Percentiles rank a stretch among this genome's conserved stretches.
These are phyloP conservation scores for Metschnikowia sp. DNA, from an alignment of 805 yeast genomes.

Conservation along the genomic window DNA sequence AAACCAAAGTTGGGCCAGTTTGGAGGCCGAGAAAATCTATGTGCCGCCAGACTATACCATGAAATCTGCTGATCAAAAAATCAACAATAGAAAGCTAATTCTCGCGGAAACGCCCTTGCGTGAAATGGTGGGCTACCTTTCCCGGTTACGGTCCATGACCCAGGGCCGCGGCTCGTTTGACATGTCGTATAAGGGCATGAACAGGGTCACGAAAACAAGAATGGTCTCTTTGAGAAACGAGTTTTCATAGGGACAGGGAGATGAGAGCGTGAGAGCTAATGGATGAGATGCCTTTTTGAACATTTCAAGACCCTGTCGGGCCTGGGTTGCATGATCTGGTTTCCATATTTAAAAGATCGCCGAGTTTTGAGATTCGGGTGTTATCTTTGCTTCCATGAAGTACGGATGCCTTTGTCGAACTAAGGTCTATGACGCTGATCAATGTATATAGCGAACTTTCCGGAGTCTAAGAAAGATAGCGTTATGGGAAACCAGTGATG, in stretches of 20 bases:
- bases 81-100: conserved; percentile 50
- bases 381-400: no score
- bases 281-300: no score
- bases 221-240: conserved; percentile 14
- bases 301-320: no score
- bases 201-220: conserved; percentile 43
- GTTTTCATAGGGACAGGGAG: conserved; percentile 1
- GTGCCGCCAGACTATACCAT: conserved; percentile 76
- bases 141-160: conserved; percentile 73
- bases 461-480: no score
- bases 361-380: no score
- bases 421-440: no score
- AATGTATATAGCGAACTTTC: no score
- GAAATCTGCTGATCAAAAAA: conserved; percentile 19
- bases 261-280: no score
- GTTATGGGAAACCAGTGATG: no score
- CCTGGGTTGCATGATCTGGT: no score
- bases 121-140: conserved; percentile 87
- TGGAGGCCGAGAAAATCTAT: conserved; percentile 59
- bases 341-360: no score
- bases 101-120: conserved; percentile 81
- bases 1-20: conserved; percentile 44
- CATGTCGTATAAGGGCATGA: conserved; percentile 76
- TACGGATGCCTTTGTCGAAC: no score
- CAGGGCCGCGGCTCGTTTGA: conserved; percentile 85